Conservation (phyloP, 2,329 filamentous ascomycete genomes). For the Xylaria sp. region DNA sequence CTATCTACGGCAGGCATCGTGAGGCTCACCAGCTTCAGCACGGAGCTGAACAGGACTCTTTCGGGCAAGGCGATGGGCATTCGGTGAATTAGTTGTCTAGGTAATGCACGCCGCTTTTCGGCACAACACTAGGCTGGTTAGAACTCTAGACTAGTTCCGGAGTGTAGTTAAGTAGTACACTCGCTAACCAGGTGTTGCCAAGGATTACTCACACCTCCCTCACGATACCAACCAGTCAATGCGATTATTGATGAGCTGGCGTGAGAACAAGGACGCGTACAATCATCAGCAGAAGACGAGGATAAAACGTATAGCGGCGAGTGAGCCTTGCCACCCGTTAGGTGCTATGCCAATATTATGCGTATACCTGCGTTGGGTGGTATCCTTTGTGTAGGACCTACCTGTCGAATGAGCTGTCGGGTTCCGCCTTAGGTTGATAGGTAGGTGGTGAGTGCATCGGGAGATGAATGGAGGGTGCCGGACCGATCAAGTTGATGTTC, state of each 20-base stretch:
- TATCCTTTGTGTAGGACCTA: neutral
- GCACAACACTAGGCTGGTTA: constrained; percentile 15
- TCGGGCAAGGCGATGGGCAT: constrained; percentile 17
- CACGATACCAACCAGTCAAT: constrained; percentile 7
- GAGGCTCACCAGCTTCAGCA: constrained; percentile 20
- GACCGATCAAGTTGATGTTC: constrained; percentile 4
- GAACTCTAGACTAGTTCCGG: neutral
- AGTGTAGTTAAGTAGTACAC: constrained; percentile 7
- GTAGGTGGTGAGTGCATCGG: neutral
- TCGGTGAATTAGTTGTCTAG: neutral
- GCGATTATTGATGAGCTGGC: constrained; percentile 21
- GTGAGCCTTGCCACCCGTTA: constrained; percentile 14
- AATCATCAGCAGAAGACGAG: neutral
- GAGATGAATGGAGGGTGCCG: constrained; percentile 9
- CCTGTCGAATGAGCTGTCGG: neutral
- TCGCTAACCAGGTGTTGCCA: constrained; percentile 19
- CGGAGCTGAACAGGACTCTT: constrained; percentile 12
- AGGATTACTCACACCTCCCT: constrained; percentile 26
- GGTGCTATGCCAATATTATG: neutral
- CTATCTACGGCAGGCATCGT: neutral
- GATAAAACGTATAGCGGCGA: constrained; percentile 1
- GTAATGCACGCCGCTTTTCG: constrained; percentile 18
- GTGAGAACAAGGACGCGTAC: constrained; percentile 18
- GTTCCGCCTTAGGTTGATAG: neutral
- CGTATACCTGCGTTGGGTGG: neutral